Evolutionary conservation across 2,329 filamentous ascomycete genomes (phyloP).

Genomic region (Trichoderma endophyticum): DNA sequence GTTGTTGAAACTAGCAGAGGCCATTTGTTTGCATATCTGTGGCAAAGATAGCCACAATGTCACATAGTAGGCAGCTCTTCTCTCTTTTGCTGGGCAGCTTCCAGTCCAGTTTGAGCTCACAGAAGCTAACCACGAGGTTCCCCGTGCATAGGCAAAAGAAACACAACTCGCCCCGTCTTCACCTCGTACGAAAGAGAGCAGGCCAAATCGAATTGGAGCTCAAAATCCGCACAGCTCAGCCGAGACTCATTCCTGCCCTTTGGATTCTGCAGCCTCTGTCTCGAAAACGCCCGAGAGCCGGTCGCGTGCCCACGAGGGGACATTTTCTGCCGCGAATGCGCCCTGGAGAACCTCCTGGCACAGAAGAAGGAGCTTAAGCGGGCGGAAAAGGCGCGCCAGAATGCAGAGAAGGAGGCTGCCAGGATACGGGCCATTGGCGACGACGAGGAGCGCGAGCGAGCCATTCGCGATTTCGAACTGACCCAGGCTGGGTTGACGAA

Average conservation of each 20-base stretch:
- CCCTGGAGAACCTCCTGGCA: slow-evolving; percentile 81
- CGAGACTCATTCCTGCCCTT: slow-evolving; percentile 93
- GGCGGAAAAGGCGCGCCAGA: slow-evolving; percentile 62
- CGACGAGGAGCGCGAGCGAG: slow-evolving; percentile 66
- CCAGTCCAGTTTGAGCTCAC: background rate
- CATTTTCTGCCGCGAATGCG: slow-evolving; percentile 93
- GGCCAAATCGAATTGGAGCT: slow-evolving; percentile 78
- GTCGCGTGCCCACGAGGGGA: slow-evolving; percentile 83
- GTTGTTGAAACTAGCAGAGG: background rate
- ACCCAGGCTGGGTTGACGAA: slow-evolving; percentile 67
- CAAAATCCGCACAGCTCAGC: slow-evolving; percentile 75
- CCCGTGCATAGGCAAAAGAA: slow-evolving; percentile 66
- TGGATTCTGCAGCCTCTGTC: slow-evolving; percentile 82
- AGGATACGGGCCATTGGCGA: slow-evolving; percentile 60
- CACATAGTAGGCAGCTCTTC: background rate
- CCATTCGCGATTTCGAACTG: slow-evolving; percentile 78
- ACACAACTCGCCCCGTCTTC: slow-evolving; percentile 90
- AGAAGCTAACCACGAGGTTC: background rate
- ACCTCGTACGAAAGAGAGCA: slow-evolving; percentile 85
- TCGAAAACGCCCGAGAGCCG: slow-evolving; percentile 75
- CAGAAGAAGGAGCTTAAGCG: slow-evolving; percentile 91
- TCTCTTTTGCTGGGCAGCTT: background rate
- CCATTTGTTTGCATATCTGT: background rate
- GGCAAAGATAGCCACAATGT: background rate
- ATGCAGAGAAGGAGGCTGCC: slow-evolving; percentile 57